Base-by-base conservation (phyloP, 495 filamentous ascomycete genomes). In the Penicillium pancosmium region DNA sequence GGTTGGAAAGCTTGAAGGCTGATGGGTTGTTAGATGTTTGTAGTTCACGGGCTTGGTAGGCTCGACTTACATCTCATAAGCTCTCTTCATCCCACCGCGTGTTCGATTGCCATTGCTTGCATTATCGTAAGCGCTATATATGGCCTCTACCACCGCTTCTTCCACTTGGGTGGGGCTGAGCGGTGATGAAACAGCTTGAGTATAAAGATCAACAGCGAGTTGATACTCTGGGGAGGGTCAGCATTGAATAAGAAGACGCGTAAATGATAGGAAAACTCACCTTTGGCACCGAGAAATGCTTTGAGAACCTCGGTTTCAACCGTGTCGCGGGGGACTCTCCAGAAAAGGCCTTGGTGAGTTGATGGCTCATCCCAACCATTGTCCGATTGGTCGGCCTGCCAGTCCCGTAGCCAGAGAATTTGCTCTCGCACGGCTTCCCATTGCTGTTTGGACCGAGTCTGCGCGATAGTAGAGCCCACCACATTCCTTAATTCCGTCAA, bases 71-170 rank as follows among this genome's bases (percentile, higher is more conserved):
- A 92, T 91, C 41, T 96, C 91, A 62, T 87, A 84, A 44, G 91
- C 91, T 74, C 84, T 90, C 67, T 91, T 92, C 68, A 96, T 82
- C 5, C 89, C 91, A 11, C 93, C 93, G 55, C 91, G 82, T 8
- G 84, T 90, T 62, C 86, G 81, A 63, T 95, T 95, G 6, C 91
- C 90, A 71, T 96, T 97, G 52, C 88, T 93, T 34, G 93, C 91
- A 65, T 92, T 93, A 65, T 96, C 91, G 67, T 93, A 97, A 4
- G 84, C 84, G 13, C 84, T 78, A 78, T 91, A 87, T 1, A 88
- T 88, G 18, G 84, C 78, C 13, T 83, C 79, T 34, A 91, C 75
- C 18, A 94, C 79, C 3, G 89, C 85, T 12, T 83, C 78, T 71
- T 89, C 84, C 19, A 93, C 77, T 10, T 80, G 68, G 3, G 78